Base-by-base conservation (phyloP, 140 eudicot species). In the Ambrosia hybrid region DNA sequence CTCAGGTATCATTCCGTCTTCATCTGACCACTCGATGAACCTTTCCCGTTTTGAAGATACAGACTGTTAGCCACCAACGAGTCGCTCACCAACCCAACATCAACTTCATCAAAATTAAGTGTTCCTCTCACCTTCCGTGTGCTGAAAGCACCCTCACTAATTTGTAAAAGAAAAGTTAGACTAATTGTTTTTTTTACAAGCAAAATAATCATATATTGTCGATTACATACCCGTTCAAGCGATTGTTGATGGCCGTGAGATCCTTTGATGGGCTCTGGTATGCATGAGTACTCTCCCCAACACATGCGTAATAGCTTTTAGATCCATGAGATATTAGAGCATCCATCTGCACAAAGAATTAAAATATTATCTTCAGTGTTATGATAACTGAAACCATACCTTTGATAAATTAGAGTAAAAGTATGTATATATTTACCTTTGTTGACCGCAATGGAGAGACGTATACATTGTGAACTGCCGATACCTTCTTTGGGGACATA, bases 261-360 rank as follows among this genome's bases (percentile, higher is more conserved):
- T 95, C 99, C 76, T 95, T 95, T 3, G 99, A 95, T 33, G 99
- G 99, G 82, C 99, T 95, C 79, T 88, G 99, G 81, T 83, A 95
- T 64, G 99, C 99, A 72, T 83, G 97, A 21, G 99, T 95, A 70
- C 99, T 95, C 80, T 95, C 99, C 41, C 99, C 99, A 56, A 95
- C 97, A 78, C 99, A 95, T 3, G 99, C 99, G 46, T 95, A 95
- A 61, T 88, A 91, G 86, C 99, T 95, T 81, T 85, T 91, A 9
- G 97, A 88, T 87, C 95, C 86, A 74, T 91, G 81, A 51, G 97
- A 84, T 21, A 84, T 83, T 49, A 95, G 64, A 30, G 95, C 96
- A 83, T 95, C 99, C 99, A 91, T 95, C 99, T 95, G 84, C 38
- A 49, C 57, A 67, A 6, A 14, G 46, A 79, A 36, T 41, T 4